Base-by-base conservation (phyloP, 1,284 basidiomycete genomes). In the Puccinia coronata region DNA sequence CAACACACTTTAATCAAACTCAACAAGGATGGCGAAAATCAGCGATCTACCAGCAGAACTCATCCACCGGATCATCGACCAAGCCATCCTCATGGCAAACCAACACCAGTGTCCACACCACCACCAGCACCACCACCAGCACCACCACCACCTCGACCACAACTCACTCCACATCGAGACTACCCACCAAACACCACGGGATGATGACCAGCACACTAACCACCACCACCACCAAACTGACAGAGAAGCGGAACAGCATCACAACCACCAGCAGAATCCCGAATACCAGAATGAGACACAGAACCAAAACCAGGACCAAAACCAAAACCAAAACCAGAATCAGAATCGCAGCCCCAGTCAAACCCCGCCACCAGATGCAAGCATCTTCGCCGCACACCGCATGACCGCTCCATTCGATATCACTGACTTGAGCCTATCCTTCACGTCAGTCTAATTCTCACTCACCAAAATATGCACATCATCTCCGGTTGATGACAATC, bases 21-120 rank as follows among this genome's bases (percentile, higher is more conserved):
- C 6, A 61, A 36, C n/a, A 34, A 61, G 39, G 61, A 72, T 72
- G 70, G 70, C 70, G 8, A 72, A 72, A 16, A 51, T 72, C 28
- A 57, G 28, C n/a, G 70, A 53, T 2, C 18, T 72, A 14, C 70
- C 70, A 41, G 6, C 70, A 0, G 70, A 72, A 41, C 49, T 72
- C 16, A 72, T 72, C 8, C 43, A 55, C 23, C n/a, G 70, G 39
- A 57, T 72, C 1, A 57, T 72, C 49, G 70, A 72, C 23, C 70
- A 72, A 11, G 51, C 34, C 23, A 51, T 61, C 59, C 14, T 12
- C 34, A 31, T 43, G n/a, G 8, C 41, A 0, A 47, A 18, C 23
- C 23, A 67, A 20, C 63, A 67, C 2, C 63, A 67, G 1, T 72
- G 70, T 72, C 70, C n/a, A 23, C 59, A 63, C 23, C 63, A 67